These are phyloP conservation scores for Cladophialophora yegresii DNA, from an alignment of 2,329 filamentous ascomycete species.

Conservation along the genomic window DNA sequence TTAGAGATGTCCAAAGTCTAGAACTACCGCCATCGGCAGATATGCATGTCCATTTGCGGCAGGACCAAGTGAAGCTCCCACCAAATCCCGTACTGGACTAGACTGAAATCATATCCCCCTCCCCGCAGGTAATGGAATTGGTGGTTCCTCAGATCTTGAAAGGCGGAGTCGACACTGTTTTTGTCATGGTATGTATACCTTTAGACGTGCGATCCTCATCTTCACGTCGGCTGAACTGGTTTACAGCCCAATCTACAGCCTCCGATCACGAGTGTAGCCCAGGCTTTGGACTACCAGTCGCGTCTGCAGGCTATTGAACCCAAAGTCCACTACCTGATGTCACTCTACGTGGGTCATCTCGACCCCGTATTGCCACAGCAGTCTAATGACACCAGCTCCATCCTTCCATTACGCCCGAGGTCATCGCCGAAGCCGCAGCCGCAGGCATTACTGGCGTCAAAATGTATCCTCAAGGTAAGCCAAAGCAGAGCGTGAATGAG, in stretches of 20 bases:
- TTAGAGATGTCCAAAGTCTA: slow-evolving; percentile 1
- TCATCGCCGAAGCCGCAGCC: slow-evolving; percentile 70
- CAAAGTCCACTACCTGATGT: slow-evolving; percentile 67
- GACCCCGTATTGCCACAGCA: neutral
- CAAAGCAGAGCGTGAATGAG: neutral
- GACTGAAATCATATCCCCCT: slow-evolving; percentile 1
- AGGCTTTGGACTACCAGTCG: slow-evolving; percentile 67
- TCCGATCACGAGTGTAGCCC: slow-evolving; percentile 61
- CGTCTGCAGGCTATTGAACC: slow-evolving; percentile 46
- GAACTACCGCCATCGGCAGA: slow-evolving; percentile 32
- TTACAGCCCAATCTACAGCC: slow-evolving; percentile 65
- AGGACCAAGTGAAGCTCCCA: slow-evolving; percentile 52
- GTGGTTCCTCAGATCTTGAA: slow-evolving; percentile 57
- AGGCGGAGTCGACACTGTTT: slow-evolving; percentile 66
- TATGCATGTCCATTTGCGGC: slow-evolving; percentile 52
- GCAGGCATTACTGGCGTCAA: slow-evolving; percentile 68
- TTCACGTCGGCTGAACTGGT: slow-evolving; percentile 40
- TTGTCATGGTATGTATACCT: slow-evolving; percentile 50
- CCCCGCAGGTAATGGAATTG: slow-evolving; percentile 6
- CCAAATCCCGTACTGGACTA: slow-evolving; percentile 40
- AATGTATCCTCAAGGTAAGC: slow-evolving; percentile 37
- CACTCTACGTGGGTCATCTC: slow-evolving; percentile 58
- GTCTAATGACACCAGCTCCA: slow-evolving; percentile 43
- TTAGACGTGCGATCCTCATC: slow-evolving; percentile 1
- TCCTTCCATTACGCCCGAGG: slow-evolving; percentile 64